Evolutionary conservation across 1,284 basidiomycete genomes (phyloP), one percentile per base, ranked within the genome.

Genomic region (Pholiota adiposa): DNA sequence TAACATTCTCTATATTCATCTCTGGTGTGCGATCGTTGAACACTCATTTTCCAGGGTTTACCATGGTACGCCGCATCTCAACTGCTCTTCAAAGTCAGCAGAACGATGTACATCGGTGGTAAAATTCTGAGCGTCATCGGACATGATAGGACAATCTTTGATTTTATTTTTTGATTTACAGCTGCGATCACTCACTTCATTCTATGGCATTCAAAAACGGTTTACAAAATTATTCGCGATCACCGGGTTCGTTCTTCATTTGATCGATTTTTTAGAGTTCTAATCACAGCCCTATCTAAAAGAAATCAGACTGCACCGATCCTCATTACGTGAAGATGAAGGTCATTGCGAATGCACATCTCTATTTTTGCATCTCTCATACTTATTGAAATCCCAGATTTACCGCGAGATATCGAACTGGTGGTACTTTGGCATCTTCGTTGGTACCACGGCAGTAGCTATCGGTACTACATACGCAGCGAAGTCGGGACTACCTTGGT

Each of bases 331-430:
- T 52, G 3, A 61, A 61, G 34, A 61, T 61, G 59, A 57, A 57
- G 59, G 59, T 54, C 11, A 19, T n/a, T n/a, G 21, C 36, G 3
- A 29, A 18, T n/a, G n/a, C n/a, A n/a, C 12, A 50, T 11, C 18
- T 5, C 40, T 34, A 31, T 23, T 29, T 27, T 27, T 18, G 23
- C 8, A 19, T 2, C 8, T 6, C 14, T 18, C 38, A 34, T 19
- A 11, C 11, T 70, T 31, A 75, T 77, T 36, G 73, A 77, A 62
- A 83, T 85, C 72, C 83, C 82, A 84, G 73, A 70, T 77, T 7
- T 88, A 87, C 72, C 74, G 74, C 50, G 83, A 83, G 61, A 83
- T 85, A 3, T 85, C 84, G 2, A 80, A 81, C 72, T 86, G 82
- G 81, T 87, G 86, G 85, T 89, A 86, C 71, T 67, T 79, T 31